Percentiles rank a stretch among this genome's conserved stretches.
These are phyloP conservation scores for Pseudogymnoascus sp. DNA, from an alignment of 2,329 filamentous ascomycete species.

Conservation along the genomic window DNA sequence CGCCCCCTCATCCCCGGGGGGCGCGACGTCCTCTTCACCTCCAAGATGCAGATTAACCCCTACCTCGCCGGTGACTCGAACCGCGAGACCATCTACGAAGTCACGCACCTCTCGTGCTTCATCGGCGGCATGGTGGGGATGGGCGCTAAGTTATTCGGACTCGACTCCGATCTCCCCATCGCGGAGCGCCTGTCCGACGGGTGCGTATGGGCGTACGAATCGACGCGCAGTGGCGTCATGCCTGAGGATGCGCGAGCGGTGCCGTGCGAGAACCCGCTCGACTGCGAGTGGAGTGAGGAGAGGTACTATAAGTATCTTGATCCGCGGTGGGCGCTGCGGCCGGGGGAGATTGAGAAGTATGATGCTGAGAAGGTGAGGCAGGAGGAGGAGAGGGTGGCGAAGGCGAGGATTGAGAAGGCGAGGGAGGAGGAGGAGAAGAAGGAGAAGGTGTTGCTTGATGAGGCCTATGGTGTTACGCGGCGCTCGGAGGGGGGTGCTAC, in stretches of 20 bases:
- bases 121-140: conserved; percentile 63
- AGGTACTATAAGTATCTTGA: conserved; percentile 23
- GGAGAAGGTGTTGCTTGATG: conserved; percentile 1
- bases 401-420: conserved; percentile 34
- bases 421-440: conserved; percentile 27
- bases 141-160: conserved; percentile 54
- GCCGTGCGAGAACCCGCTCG: conserved; percentile 35
- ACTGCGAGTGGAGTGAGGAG: conserved; percentile 28
- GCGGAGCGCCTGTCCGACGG: conserved; percentile 57
- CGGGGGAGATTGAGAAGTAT: conserved; percentile 37
- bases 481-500: neutral
- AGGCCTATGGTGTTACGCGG: neutral
- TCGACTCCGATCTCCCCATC: conserved; percentile 51
- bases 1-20: conserved; percentile 63
- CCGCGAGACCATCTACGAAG: conserved; percentile 36
- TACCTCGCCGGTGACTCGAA: conserved; percentile 26
- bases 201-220: conserved; percentile 62
- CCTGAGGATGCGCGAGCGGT: conserved; percentile 46
- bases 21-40: conserved; percentile 66
- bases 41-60: conserved; percentile 27
- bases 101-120: conserved; percentile 57
- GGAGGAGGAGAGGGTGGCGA: conserved; percentile 25
- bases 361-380: conserved; percentile 32
- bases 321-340: conserved; percentile 37
- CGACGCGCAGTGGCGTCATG: conserved; percentile 56